A percentile compares a stretch with the other conserved stretches of the same genome.
Conservation (phyloP, 495 filamentous ascomycete genomes). For the Penicillium cataractarum region DNA sequence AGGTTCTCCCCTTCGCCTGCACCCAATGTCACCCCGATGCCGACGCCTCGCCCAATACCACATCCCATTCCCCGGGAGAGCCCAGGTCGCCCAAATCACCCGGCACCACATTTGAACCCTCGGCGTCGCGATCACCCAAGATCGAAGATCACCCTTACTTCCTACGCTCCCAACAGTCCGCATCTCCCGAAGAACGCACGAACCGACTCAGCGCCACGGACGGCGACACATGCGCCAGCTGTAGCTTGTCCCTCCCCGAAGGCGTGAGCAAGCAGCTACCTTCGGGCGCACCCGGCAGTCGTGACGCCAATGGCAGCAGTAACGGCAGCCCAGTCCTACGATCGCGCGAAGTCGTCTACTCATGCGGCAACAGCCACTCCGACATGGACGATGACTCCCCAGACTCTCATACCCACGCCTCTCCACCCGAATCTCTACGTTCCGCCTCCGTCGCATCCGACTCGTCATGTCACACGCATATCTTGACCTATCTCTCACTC, state of each 20-base stretch:
- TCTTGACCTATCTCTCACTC: conserved; percentile 83
- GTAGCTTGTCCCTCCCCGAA: conserved; percentile 58
- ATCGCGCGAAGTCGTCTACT: conserved; percentile 52
- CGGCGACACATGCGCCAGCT: conserved; percentile 61
- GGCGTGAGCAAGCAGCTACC: conserved; percentile 58
- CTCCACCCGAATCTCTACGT: conserved; percentile 48
- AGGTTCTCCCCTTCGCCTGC: conserved; percentile 80
- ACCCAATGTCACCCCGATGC: conserved; percentile 63
- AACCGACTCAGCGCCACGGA: conserved; percentile 41
- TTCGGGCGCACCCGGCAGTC: conserved; percentile 52
- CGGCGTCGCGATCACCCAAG: conserved; percentile 32
- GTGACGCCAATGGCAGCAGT: conserved; percentile 53
- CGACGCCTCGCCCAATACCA: conserved; percentile 36
- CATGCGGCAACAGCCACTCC: conserved; percentile 46
- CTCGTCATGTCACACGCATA: conserved; percentile 71
- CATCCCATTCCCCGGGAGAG: conserved; percentile 38
- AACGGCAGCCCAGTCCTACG: conserved; percentile 63
- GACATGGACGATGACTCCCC: conserved; percentile 43
- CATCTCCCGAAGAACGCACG: conserved; percentile 39
- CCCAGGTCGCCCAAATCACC: conserved; percentile 20
- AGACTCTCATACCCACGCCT: conserved; percentile 43
- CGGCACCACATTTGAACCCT: conserved; percentile 4
- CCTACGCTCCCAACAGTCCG: conserved; percentile 30
- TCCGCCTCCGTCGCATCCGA: conserved; percentile 52
- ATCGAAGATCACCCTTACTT: conserved; percentile 54